Evolutionary conservation across 2,329 filamentous ascomycete species (phyloP).

Genomic region (Arachnopeziza araneosa): DNA sequence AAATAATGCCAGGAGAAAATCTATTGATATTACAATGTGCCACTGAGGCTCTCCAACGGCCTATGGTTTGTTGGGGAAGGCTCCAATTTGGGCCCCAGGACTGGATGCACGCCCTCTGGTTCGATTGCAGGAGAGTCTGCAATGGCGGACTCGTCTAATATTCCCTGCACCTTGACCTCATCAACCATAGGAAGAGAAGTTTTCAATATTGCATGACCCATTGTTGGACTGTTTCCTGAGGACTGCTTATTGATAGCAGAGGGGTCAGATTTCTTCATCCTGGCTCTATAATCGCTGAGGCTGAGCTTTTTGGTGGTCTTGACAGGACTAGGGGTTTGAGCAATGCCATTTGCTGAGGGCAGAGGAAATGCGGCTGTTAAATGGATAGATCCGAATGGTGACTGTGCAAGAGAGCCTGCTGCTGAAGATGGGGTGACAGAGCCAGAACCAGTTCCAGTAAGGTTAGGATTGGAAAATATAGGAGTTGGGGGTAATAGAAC

Average conservation of each 20-base stretch:
- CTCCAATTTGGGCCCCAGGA: neutral
- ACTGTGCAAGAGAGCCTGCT: conserved; percentile 40
- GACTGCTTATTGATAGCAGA: conserved; percentile 16
- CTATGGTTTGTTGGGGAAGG: neutral
- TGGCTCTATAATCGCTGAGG: conserved; percentile 58
- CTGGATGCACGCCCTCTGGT: neutral
- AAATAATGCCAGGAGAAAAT: neutral
- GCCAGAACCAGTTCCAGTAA: conserved; percentile 27
- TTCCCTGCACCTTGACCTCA: conserved; percentile 35
- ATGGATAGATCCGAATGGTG: conserved; percentile 42
- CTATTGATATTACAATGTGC: neutral
- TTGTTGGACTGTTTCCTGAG: conserved; percentile 26
- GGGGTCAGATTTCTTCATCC: conserved; percentile 31
- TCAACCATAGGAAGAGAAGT: conserved; percentile 34
- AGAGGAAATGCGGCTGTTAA: conserved; percentile 40
- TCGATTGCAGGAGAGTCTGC: conserved; percentile 32
- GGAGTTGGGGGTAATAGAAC: conserved; percentile 55
- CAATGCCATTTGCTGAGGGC: conserved; percentile 38
- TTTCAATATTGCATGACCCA: conserved; percentile 33
- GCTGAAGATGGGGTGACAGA: conserved; percentile 44
- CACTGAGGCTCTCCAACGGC: neutral
- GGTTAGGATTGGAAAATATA: conserved; percentile 37
- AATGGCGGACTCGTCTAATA: conserved; percentile 30
- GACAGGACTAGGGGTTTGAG: conserved; percentile 50
- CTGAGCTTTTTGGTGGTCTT: conserved; percentile 58